Conservation (phyloP, 345 rosid species). For the Stellera chamaejasme region DNA sequence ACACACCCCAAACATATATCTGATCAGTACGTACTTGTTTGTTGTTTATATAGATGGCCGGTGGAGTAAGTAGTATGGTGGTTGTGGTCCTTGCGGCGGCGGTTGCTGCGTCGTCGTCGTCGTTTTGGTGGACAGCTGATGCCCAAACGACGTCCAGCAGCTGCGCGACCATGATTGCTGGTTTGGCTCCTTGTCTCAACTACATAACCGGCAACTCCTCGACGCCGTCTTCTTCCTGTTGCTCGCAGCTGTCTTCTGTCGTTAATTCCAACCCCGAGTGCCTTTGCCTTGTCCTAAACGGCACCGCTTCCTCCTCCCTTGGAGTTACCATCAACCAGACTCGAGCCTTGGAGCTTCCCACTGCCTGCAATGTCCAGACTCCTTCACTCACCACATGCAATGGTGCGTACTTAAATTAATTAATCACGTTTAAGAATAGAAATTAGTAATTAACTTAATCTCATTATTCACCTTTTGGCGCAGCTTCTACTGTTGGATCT, state of each 20-base stretch:
- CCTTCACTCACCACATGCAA: constrained; percentile 16
- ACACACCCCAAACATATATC: too few relatives aligned
- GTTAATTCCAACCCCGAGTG: constrained; percentile 40
- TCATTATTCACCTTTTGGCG: not conserved
- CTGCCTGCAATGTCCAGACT: constrained; percentile 24
- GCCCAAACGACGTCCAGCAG: constrained; percentile 23
- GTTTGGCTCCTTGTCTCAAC: constrained; percentile 27
- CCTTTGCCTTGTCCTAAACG: constrained; percentile 34
- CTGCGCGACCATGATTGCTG: constrained; percentile 19
- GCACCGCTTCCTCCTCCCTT: constrained; percentile 7
- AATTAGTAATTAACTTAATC: not conserved
- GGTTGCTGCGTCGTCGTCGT: too few relatives aligned
- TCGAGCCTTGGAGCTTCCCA: constrained; percentile 20
- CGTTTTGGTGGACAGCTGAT: constrained; percentile 12
- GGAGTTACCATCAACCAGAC: constrained; percentile 17
- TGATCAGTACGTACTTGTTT: too few relatives aligned
- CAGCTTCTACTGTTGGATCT: constrained; percentile 14
- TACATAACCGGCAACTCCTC: constrained; percentile 32
- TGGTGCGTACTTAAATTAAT: constrained; percentile 1
- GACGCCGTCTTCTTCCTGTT: constrained; percentile 45
- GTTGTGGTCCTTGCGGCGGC: constrained; percentile 21
- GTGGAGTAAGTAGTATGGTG: not conserved
- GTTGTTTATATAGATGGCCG: too few relatives aligned
- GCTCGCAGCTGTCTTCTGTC: constrained; percentile 36
- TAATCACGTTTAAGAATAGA: not conserved